These are phyloP conservation scores for Teunomyces atbi DNA, from an alignment of 805 yeast species.

Conservation along the genomic window DNA sequence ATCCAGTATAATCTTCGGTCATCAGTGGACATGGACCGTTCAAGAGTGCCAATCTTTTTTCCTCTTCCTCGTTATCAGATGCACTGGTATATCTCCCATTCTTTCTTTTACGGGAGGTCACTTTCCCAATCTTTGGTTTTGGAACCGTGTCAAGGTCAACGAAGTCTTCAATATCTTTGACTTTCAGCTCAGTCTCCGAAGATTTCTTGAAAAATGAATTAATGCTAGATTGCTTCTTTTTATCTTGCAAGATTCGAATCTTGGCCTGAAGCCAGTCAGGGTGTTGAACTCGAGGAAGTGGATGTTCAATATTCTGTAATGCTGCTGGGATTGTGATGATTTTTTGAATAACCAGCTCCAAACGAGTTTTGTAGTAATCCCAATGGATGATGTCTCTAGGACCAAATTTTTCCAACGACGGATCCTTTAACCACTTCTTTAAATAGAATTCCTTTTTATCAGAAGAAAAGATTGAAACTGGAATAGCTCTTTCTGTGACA, in stretches of 20 bases:
- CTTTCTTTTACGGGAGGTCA: conserved; percentile 47
- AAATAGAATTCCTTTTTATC: conserved; percentile 76
- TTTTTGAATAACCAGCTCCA: conserved; percentile 91
- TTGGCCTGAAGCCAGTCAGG: conserved; percentile 87
- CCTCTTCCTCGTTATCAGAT: conserved; percentile 43
- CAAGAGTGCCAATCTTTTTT: conserved; percentile 45
- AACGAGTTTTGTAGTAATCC: conserved; percentile 86
- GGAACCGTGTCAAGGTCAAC: conserved; percentile 36
- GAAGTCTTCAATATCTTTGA: conserved; percentile 73
- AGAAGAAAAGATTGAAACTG: conserved; percentile 92
- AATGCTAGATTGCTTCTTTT: conserved; percentile 68
- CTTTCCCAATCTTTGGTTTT: conserved; percentile 44
- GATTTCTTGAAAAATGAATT: conserved; percentile 51
- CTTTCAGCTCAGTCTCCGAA: conserved; percentile 8
- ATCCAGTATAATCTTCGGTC: conserved; percentile 62
- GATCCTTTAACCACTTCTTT: conserved; percentile 84
- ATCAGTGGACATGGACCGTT: conserved; percentile 64
- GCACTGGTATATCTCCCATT: conserved; percentile 16
- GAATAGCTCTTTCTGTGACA: conserved; percentile 93
- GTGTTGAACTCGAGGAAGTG: conserved; percentile 91
- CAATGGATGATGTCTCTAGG: conserved; percentile 90
- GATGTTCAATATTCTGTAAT: conserved; percentile 79
- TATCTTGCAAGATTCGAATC: conserved; percentile 60
- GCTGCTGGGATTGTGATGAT: conserved; percentile 98
- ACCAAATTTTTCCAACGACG: conserved; percentile 74